Percentiles rank a stretch among this genome's conserved stretches.
These are phyloP conservation scores for Aspergillus alliaceus DNA, from an alignment of 2,329 filamentous ascomycete species.

Conservation along the genomic window DNA sequence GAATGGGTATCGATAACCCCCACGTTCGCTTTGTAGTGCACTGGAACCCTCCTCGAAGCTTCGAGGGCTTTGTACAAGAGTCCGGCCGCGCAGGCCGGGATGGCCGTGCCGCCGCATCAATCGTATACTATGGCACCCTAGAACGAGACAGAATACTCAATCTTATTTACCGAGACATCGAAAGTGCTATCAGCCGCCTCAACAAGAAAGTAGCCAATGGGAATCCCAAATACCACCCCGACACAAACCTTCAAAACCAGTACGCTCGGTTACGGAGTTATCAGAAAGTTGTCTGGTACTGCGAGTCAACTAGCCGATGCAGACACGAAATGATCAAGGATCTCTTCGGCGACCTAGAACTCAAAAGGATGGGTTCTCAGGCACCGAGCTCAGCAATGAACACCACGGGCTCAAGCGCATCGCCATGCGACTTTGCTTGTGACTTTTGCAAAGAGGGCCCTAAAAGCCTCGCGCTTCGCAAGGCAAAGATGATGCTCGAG, in stretches of 20 bases:
- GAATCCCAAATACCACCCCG: background rate
- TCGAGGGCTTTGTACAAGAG: conserved; percentile 96
- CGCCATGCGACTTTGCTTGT: conserved; percentile 71
- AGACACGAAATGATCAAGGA: conserved; percentile 72
- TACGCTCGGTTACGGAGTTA: conserved; percentile 60
- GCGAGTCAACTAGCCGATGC: conserved; percentile 72
- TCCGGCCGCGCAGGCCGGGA: conserved; percentile 88
- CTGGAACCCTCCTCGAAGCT: conserved; percentile 90
- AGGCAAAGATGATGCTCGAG: conserved; percentile 38
- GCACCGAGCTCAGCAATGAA: conserved; percentile 9
- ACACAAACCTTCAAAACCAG: conserved; percentile 33
- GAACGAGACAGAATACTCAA: conserved; percentile 73
- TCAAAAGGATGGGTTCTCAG: conserved; percentile 34
- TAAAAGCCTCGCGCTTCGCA: conserved; percentile 57
- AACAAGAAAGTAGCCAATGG: conserved; percentile 18
- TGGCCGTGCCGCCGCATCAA: conserved; percentile 80
- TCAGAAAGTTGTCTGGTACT: conserved; percentile 72
- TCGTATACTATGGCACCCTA: conserved; percentile 87
- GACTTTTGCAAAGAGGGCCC: conserved; percentile 73
- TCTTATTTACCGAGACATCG: conserved; percentile 49
- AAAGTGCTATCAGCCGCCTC: conserved; percentile 33
- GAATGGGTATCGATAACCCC: conserved; percentile 97
- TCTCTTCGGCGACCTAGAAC: conserved; percentile 70
- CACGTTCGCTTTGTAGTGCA: conserved; percentile 93
- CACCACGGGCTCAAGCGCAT: conserved; percentile 21